Percentiles rank a stretch among this genome's conserved stretches.
phyloP scores from a whole-genome alignment of 108 stramenopile genomes.

The Mayamaea pseudoterrestris region DNA sequence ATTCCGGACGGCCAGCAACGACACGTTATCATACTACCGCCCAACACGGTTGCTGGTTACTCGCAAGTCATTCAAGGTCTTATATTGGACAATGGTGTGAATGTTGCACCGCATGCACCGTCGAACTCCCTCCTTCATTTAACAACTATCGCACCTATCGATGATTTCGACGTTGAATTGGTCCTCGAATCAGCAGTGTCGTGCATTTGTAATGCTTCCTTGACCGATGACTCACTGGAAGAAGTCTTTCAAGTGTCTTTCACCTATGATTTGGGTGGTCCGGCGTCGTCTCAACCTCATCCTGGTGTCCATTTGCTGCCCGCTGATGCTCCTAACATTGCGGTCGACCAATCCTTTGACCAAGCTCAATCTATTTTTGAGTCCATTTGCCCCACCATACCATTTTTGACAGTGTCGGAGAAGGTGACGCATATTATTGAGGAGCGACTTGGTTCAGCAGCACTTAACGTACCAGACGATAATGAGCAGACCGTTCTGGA shows the following conservation, averaged over 20 bases:
- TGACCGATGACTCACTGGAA: slow-evolving; percentile 7
- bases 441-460: slow-evolving; percentile 34
- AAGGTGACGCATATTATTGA: slow-evolving; percentile 32
- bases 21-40: slow-evolving; percentile 59
- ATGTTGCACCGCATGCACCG: slow-evolving; percentile 33
- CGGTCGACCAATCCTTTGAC: slow-evolving; percentile 54
- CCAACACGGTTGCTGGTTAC: slow-evolving; percentile 22
- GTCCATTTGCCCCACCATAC: slow-evolving; percentile 48
- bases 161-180: slow-evolving; percentile 3
- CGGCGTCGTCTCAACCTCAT: background rate
- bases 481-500: slow-evolving; percentile 51
- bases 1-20: slow-evolving; percentile 28
- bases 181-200: slow-evolving; percentile 20
- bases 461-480: slow-evolving; percentile 46
- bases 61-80: slow-evolving; percentile 48
- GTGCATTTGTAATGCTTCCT: slow-evolving; percentile 6
- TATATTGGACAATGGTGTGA: slow-evolving; percentile 40
- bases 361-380: slow-evolving; percentile 58
- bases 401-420: slow-evolving; percentile 45
- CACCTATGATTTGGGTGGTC: slow-evolving; percentile 9
- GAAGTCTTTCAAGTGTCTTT: slow-evolving; percentile 32
- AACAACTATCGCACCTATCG: slow-evolving; percentile 27
- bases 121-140: slow-evolving; percentile 44
- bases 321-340: slow-evolving; percentile 30
- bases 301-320: slow-evolving; percentile 41